These are phyloP conservation scores for Solanum hybrid DNA, from an alignment of 305 asterid species.

Conservation along the genomic window DNA sequence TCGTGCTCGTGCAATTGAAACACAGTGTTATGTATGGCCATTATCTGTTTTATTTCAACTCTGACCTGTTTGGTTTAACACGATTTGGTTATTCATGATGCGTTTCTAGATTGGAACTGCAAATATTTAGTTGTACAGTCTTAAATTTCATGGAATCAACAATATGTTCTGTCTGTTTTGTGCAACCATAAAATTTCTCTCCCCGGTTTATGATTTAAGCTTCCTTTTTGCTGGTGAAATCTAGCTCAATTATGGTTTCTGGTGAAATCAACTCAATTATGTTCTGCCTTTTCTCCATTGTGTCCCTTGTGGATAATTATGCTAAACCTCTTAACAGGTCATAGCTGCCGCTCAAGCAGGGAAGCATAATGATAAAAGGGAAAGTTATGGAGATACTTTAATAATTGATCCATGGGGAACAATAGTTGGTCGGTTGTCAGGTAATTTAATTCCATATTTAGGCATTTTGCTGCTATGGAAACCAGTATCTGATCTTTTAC, in stretches of 20 bases:
- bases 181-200: not conserved
- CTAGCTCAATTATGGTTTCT: not conserved
- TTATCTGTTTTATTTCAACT: not conserved
- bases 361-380: constrained; percentile 66
- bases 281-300: not conserved
- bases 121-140: not conserved
- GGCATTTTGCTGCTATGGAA: not conserved
- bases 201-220: not conserved
- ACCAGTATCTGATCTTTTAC: not conserved
- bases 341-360: constrained; percentile 96
- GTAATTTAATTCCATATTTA: constrained; percentile 11
- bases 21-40: constrained; percentile 71
- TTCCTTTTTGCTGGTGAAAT: not conserved
- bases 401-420: constrained; percentile 96
- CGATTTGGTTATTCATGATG: not conserved
- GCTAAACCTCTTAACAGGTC: constrained; percentile 22
- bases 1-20: constrained; percentile 94
- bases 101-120: not conserved
- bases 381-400: constrained; percentile 75
- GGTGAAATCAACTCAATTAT: not conserved
- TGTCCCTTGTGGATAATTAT: not conserved
- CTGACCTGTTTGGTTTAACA: not conserved
- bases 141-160: not conserved
- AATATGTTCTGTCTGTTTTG: not conserved
- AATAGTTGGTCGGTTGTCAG: constrained; percentile 55